These are phyloP conservation scores for Apiospora koreana DNA, from an alignment of 2,329 filamentous ascomycete species.

Conservation along the genomic window DNA sequence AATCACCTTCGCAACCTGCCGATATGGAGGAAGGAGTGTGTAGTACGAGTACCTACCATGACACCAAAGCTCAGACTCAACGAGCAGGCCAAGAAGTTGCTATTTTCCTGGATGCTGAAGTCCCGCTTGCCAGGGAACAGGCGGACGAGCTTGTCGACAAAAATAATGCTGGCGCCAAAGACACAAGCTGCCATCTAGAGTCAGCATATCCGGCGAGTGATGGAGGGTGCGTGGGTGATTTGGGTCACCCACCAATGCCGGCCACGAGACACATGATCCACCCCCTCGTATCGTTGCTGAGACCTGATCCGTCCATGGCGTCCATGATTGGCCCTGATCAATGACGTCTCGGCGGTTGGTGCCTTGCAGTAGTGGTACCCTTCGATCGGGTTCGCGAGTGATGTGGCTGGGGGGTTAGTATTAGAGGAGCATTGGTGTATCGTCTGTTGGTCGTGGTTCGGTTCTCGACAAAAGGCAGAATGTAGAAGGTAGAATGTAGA, in stretches of 20 bases:
- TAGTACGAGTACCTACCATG: conserved; percentile 67
- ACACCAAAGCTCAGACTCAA: conserved; percentile 93
- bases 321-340: conserved; percentile 22
- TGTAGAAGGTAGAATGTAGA: background rate
- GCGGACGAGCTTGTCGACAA: conserved; percentile 76
- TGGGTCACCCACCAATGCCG: conserved; percentile 58
- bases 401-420: background rate
- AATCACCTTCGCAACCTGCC: background rate
- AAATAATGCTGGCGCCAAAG: conserved; percentile 81
- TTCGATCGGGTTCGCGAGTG: background rate
- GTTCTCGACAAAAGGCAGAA: background rate
- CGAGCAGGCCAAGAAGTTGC: conserved; percentile 82
- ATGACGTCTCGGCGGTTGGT: background rate
- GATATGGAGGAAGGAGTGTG: background rate
- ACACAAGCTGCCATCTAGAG: conserved; percentile 54
- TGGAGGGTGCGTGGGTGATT: conserved; percentile 12
- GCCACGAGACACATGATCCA: conserved; percentile 93
- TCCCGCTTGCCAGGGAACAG: conserved; percentile 70
- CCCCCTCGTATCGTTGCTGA: conserved; percentile 83
- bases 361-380: background rate
- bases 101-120: conserved; percentile 89
- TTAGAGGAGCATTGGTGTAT: background rate
- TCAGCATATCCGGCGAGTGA: conserved; percentile 19
- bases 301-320: conserved; percentile 38
- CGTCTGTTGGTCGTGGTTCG: background rate